Conservation (phyloP, 352 stramenopile genomes). For the Blastocystis sp. region DNA sequence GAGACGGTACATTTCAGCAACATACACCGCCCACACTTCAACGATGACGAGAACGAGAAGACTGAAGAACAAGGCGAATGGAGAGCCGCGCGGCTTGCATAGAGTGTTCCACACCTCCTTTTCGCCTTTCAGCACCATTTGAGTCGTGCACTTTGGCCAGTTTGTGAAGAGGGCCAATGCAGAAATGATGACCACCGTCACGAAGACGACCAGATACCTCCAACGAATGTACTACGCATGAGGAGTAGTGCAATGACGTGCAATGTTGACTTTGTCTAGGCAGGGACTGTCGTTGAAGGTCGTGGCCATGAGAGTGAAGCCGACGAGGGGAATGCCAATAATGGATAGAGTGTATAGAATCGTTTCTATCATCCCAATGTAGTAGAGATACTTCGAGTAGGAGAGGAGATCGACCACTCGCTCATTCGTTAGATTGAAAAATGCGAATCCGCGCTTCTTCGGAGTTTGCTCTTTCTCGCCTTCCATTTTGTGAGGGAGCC, state of each 20-base stretch:
- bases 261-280: conserved; percentile 36
- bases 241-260: background rate
- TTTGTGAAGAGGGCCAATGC: conserved; percentile 45
- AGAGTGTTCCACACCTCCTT: conserved; percentile 47
- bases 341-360: conserved; percentile 42
- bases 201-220: conserved; percentile 46
- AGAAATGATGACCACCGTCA: conserved; percentile 36
- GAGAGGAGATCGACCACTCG: conserved; percentile 59
- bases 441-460: conserved; percentile 7
- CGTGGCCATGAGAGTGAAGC: conserved; percentile 53
- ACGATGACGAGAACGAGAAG: conserved; percentile 49
- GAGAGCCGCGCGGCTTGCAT: conserved; percentile 26
- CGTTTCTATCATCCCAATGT: conserved; percentile 55
- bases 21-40: conserved; percentile 44
- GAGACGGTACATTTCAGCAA: conserved; percentile 61
- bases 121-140: conserved; percentile 14
- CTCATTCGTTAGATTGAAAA: conserved; percentile 61
- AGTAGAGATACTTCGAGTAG: conserved; percentile 61
- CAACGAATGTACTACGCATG: conserved; percentile 47
- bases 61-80: conserved; percentile 64
- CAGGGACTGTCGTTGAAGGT: conserved; percentile 50
- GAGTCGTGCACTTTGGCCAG: conserved; percentile 43
- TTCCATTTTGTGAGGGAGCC: conserved; percentile 15
- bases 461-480: background rate
- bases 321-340: conserved; percentile 35